Conservation (phyloP, 148 eudicot species). For the Amaranthus hypochondriacus region DNA sequence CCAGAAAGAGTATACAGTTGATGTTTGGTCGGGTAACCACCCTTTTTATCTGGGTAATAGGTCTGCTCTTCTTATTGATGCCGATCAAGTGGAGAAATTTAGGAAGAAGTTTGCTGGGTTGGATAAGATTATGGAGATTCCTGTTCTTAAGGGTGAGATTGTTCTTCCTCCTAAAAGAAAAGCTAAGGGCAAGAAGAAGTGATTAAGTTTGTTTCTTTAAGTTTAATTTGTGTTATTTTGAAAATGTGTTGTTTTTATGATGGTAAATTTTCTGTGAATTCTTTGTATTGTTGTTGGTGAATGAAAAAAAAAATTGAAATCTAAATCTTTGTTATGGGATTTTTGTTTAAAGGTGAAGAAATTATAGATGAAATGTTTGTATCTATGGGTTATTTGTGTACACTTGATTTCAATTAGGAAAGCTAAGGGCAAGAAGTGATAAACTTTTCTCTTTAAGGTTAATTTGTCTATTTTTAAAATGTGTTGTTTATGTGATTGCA, state of each 20-base stretch:
- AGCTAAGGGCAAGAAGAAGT: slow-evolving; percentile 51
- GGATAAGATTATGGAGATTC: slow-evolving; percentile 55
- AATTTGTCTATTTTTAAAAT: too few species aligned
- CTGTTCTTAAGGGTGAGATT: slow-evolving; percentile 81
- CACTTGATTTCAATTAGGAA: too few species aligned
- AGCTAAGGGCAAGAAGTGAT: too few species aligned
- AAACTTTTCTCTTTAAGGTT: too few species aligned
- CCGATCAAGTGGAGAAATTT: slow-evolving; percentile 81
- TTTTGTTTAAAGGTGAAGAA: too few species aligned
- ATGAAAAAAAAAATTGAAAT: slow-evolving; percentile 2
- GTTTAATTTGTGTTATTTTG: slow-evolving; percentile 1
- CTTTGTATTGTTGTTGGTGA: not conserved
- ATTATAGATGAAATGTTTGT: too few species aligned
- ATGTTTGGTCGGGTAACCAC: slow-evolving; percentile 96
- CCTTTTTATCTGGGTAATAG: slow-evolving; percentile 74
- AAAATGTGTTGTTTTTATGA: not conserved
- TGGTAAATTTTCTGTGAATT: slow-evolving; percentile 12
- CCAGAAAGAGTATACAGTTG: slow-evolving; percentile 65
- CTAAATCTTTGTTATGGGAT: too few species aligned
- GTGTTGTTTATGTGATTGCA: too few species aligned
- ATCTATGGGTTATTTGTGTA: too few species aligned
- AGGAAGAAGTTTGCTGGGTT: slow-evolving; percentile 62
- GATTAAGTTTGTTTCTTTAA: not conserved
- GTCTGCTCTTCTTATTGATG: slow-evolving; percentile 48
- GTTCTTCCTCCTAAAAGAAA: slow-evolving; percentile 65